Evolutionary conservation across 75 land plant genomes (phyloP), one percentile per base, ranked within the genome.

Genomic region (Sequoia sempervirens): DNA sequence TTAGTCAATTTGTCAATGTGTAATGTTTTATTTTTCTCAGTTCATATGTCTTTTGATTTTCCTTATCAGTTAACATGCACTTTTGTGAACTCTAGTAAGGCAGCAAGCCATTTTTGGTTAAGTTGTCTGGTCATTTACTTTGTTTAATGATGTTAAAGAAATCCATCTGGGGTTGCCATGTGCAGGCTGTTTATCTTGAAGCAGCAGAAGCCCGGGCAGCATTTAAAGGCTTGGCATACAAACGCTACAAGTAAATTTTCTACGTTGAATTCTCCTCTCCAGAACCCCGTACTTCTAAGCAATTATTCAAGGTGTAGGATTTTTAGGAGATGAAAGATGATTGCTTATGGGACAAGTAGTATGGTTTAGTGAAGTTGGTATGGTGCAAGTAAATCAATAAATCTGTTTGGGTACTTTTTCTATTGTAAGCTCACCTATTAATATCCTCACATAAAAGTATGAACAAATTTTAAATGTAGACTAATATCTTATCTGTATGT

Each of bases 191-290:
- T 75, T 97, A 89, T 82, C 90, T 97, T 86, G 96, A 97, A 87
- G 87, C 96, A 43, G 87, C 93, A 64, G 99, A 94, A 85, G 99
- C 98, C 54, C 91, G 95, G 83, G 84, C 88, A 69, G 99, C 99
- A 80, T 94, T 97, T 79, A 94, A 87, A 83, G 93, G 93, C 70
- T 88, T 97, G 84, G 98, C 98, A 45, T 97, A 95, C 86, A 95
- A 92, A 78, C 96, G 98, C 34, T 97, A 90, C 89, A 94, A 93
- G 99, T 97, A 83, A 79, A 83, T 85, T 43, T 56, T 73, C 50
- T 82, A 23, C 7, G 23, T 18, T 61, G 66, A 61, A 61, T 61
- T 20, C 66, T 23, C 66, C 66, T 20, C 0, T 56, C 58, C 18
- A 56, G 20, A 56, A 3, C 58, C 20, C 20, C 23, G 4, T n/a